A percentile compares a stretch with the other conserved stretches of the same genome.
phyloP scores from a whole-genome alignment of 192 early-diverging fungal species.

The Umbelopsis ramanniana region DNA sequence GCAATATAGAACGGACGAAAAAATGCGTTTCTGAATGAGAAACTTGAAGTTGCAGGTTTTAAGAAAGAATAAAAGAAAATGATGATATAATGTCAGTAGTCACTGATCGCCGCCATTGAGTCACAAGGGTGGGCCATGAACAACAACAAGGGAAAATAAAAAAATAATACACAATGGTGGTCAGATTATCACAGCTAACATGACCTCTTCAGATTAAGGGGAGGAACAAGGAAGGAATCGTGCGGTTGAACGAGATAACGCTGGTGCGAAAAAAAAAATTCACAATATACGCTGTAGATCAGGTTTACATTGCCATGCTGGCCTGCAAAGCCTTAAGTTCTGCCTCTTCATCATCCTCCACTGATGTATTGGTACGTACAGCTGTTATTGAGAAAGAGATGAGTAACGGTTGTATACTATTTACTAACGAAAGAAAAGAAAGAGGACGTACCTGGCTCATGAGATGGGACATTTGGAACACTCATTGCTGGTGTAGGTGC shows the following conservation, averaged over 20 bases:
- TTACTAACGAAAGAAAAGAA: neutral
- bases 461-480: conserved; percentile 64
- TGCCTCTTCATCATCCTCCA: conserved; percentile 78
- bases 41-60: too few species aligned
- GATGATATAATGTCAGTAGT: neutral
- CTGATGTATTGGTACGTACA: conserved; percentile 30
- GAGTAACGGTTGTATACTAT: neutral
- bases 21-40: too few species aligned
- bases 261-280: neutral
- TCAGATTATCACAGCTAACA: conserved; percentile 5
- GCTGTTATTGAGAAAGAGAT: conserved; percentile 17
- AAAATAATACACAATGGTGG: conserved; percentile 23
- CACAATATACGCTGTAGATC: neutral
- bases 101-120: conserved; percentile 3
- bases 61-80: too few species aligned
- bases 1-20: too few species aligned
- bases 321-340: conserved; percentile 78
- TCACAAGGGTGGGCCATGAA: conserved; percentile 4
- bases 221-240: neutral
- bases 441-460: conserved; percentile 62
- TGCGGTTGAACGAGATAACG: neutral
- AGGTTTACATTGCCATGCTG: conserved; percentile 75
- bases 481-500: conserved; percentile 66
- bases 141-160: conserved; percentile 6
- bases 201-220: conserved; percentile 6